Evolutionary conservation across 306 rosid genomes (phyloP).

Genomic region (barrel medic (Medicago truncatula)): MtrunA17r5.0-ANR NC_053045.1:57858501-57859000

Average conservation of each 20-base stretch:
- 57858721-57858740: slow-evolving; percentile 11
- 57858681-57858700: neutral
- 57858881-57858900: slow-evolving; percentile 16
- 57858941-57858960: slow-evolving; percentile 6
- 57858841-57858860: neutral
- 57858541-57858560: slow-evolving; percentile 19
- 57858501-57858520: neutral
- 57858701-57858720: slow-evolving; percentile 1
- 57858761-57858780: slow-evolving; percentile 7
- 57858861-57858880: slow-evolving; percentile 10
- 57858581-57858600: slow-evolving; percentile 35
- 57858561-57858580: slow-evolving; percentile 15
- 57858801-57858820: slow-evolving; percentile 17
- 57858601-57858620: slow-evolving; percentile 43
- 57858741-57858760: slow-evolving; percentile 11
- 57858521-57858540: slow-evolving; percentile 29
- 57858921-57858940: slow-evolving; percentile 2
- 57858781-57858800: slow-evolving; percentile 12
- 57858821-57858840: neutral
- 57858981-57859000: slow-evolving; percentile 1
- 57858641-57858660: slow-evolving; percentile 30
- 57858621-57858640: slow-evolving; percentile 45
- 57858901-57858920: neutral
- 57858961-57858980: neutral
- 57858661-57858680: slow-evolving; percentile 33